Percentiles rank a stretch among this genome's conserved stretches.
Conservation (phyloP, 2,329 filamentous ascomycete genomes). For the Biscogniauxia sp. region DNA sequence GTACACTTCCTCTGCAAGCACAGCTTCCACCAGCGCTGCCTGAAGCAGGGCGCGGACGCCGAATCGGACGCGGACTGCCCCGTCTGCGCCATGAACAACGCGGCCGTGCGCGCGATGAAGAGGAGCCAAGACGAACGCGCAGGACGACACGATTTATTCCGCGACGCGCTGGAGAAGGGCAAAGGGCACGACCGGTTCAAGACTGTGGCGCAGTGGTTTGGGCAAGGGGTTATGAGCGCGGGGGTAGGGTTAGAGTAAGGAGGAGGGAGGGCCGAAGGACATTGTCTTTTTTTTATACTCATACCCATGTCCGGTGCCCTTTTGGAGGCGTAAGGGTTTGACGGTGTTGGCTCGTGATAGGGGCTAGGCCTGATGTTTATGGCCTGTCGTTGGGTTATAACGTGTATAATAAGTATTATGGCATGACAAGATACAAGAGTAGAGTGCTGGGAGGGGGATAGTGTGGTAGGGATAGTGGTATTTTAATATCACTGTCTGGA, state of each 20-base stretch:
- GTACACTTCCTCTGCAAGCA: conserved; percentile 98
- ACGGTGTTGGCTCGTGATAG: background rate
- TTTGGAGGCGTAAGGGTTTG: background rate
- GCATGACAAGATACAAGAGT: background rate
- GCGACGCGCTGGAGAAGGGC: conserved; percentile 69
- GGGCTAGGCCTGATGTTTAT: too few species aligned
- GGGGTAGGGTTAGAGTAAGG: conserved; percentile 16
- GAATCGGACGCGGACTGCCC: conserved; percentile 76
- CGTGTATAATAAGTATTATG: background rate
- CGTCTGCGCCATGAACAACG: conserved; percentile 78
- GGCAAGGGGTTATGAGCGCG: conserved; percentile 75
- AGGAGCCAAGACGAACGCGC: conserved; percentile 83
- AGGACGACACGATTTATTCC: conserved; percentile 85
- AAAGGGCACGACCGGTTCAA: conserved; percentile 77
- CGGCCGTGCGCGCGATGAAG: conserved; percentile 83
- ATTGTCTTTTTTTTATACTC: background rate
- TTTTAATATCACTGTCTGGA: too few species aligned
- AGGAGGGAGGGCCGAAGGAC: background rate
- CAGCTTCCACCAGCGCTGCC: conserved; percentile 88
- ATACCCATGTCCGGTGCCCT: conserved; percentile 1
- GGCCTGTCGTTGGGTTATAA: background rate
- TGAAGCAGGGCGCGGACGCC: conserved; percentile 54
- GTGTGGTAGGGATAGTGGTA: too few species aligned
- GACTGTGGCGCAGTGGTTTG: conserved; percentile 94
- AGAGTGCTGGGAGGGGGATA: background rate